Evolutionary conservation across 495 filamentous ascomycete genomes (phyloP).

Genomic region (Oidiodendron maius): DNA sequence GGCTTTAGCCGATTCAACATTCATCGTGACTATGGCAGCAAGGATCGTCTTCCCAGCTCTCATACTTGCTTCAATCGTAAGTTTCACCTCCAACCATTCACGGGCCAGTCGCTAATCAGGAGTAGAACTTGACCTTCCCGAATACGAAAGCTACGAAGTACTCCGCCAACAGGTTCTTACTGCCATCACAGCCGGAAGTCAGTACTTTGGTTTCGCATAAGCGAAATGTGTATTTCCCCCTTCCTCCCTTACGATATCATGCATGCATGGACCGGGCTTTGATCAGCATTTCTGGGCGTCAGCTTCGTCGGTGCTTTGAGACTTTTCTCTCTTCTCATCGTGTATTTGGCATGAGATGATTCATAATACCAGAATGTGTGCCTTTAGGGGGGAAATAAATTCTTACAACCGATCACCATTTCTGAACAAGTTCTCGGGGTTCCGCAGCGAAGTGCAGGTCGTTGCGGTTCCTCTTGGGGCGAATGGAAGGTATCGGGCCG

Average conservation of each 20-base stretch:
- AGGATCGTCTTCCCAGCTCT: slow-evolving; percentile 90
- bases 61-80: slow-evolving; percentile 99
- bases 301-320: slow-evolving; percentile 6
- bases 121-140: slow-evolving; percentile 93
- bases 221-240: background rate
- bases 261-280: slow-evolving; percentile 21
- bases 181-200: slow-evolving; percentile 90
- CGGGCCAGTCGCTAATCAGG: background rate
- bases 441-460: slow-evolving; percentile 22
- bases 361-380: background rate
- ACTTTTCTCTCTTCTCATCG: slow-evolving; percentile 10
- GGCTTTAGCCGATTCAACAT: slow-evolving; percentile 98
- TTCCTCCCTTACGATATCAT: slow-evolving; percentile 17
- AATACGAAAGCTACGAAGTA: slow-evolving; percentile 94
- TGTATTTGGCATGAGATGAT: slow-evolving; percentile 16
- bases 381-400: background rate
- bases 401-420: background rate
- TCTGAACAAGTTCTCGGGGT: background rate
- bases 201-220: slow-evolving; percentile 97
- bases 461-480: slow-evolving; percentile 1
- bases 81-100: slow-evolving; percentile 30
- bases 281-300: slow-evolving; percentile 46
- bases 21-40: slow-evolving; percentile 96
- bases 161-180: slow-evolving; percentile 84
- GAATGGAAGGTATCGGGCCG: background rate